A percentile compares a stretch with the other conserved stretches of the same genome.
These are phyloP conservation scores for Arthrocladium fulminans DNA, from an alignment of 2,329 filamentous ascomycete genomes.

Conservation along the genomic window DNA sequence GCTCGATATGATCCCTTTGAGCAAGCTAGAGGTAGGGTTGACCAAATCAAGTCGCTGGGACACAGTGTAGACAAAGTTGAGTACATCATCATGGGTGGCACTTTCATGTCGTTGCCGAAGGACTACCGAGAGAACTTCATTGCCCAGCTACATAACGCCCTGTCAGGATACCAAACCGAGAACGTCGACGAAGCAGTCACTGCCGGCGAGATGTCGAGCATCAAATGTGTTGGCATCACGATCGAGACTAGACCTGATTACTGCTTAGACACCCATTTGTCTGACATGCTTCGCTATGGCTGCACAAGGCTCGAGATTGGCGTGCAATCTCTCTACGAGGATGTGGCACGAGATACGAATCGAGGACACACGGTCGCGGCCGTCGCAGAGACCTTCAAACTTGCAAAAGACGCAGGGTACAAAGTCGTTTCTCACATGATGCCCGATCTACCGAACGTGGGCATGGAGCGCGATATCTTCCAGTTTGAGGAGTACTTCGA, in stretches of 20 bases:
- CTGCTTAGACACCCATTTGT: conserved; percentile 88
- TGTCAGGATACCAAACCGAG: conserved; percentile 88
- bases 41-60: conserved; percentile 89
- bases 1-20: conserved; percentile 97
- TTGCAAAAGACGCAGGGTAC: conserved; percentile 97
- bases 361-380: conserved; percentile 90
- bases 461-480: conserved; percentile 93
- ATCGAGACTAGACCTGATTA: conserved; percentile 97
- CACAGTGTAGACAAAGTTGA: conserved; percentile 99
- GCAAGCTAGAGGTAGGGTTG: conserved; percentile 87
- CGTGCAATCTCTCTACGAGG: conserved; percentile 94
- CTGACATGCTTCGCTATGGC: conserved; percentile 93
- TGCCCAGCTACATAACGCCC: conserved; percentile 87
- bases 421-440: conserved; percentile 99
- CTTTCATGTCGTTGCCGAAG: conserved; percentile 91
- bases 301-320: conserved; percentile 92
- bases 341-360: conserved; percentile 96
- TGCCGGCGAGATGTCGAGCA: conserved; percentile 90
- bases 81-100: conserved; percentile 99
- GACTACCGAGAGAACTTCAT: conserved; percentile 91
- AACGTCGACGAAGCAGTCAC: conserved; percentile 93
- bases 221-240: conserved; percentile 96
- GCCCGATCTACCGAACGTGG: conserved; percentile 95
- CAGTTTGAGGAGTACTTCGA: conserved; percentile 98
- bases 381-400: conserved; percentile 90